phyloP scores from a whole-genome alignment of 345 rosid genomes.

The Syzygium aqueum region DNA sequence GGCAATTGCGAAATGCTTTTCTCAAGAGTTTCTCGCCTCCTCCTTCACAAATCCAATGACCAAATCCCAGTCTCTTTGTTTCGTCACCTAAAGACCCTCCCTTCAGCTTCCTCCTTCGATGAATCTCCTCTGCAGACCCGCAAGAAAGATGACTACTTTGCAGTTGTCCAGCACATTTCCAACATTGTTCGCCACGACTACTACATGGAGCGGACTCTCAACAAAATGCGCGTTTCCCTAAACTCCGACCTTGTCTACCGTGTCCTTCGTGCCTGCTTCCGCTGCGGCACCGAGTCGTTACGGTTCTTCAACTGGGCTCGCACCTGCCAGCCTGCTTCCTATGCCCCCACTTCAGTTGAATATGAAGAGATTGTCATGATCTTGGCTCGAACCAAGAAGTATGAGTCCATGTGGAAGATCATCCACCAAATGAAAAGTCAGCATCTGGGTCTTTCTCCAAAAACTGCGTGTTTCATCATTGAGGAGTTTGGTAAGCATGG shows the following conservation, averaged over 20 bases:
- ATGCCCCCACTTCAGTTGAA: slow-evolving; percentile 61
- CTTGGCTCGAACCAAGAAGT: slow-evolving; percentile 43
- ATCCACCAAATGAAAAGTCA: slow-evolving; percentile 54
- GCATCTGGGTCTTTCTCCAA: slow-evolving; percentile 39
- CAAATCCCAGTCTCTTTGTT: not conserved
- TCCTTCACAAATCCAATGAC: not conserved
- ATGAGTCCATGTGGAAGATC: slow-evolving; percentile 77
- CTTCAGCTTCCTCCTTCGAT: not conserved
- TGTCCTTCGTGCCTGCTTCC: slow-evolving; percentile 70
- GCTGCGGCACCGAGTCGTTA: slow-evolving; percentile 56
- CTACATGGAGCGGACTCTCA: slow-evolving; percentile 75
- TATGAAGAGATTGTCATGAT: slow-evolving; percentile 64
- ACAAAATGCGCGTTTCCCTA: slow-evolving; percentile 36
- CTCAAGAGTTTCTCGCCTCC: not conserved
- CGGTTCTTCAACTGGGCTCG: slow-evolving; percentile 91
- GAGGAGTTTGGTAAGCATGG: slow-evolving; percentile 78
- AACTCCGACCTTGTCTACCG: slow-evolving; percentile 75
- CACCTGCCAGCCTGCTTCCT: slow-evolving; percentile 21
- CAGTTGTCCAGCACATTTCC: slow-evolving; percentile 72
- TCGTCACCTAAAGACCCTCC: not conserved
- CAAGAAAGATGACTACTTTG: slow-evolving; percentile 64
- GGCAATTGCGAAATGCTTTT: not conserved
- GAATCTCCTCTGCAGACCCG: not conserved
- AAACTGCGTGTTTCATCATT: slow-evolving; percentile 57
- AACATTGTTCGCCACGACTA: slow-evolving; percentile 69